A percentile compares a stretch with the other conserved stretches of the same genome.
Evolutionary conservation across 2,329 filamentous ascomycete genomes (phyloP).

Genomic region (Xylaria sp.): DNA sequence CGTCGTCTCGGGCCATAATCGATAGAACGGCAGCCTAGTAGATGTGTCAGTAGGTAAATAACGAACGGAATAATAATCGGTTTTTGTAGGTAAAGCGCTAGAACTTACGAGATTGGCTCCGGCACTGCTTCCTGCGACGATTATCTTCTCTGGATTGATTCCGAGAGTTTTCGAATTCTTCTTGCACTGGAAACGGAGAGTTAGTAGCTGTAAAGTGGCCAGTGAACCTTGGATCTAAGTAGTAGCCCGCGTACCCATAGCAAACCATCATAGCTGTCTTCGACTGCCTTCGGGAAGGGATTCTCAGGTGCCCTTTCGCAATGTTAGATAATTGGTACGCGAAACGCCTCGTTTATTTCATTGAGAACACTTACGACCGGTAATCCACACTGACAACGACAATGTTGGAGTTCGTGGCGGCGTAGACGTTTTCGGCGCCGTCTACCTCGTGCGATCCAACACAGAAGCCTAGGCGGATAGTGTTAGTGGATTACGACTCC

Average conservation of each 20-base stretch:
- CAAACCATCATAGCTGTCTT: slow-evolving; percentile 63
- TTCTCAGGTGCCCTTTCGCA: slow-evolving; percentile 60
- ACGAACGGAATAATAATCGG: not conserved
- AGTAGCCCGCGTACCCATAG: slow-evolving; percentile 49
- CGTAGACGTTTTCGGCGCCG: slow-evolving; percentile 51
- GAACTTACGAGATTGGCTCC: slow-evolving; percentile 33
- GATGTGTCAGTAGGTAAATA: not conserved
- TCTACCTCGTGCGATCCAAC: slow-evolving; percentile 52
- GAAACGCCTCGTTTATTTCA: not conserved
- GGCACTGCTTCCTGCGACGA: slow-evolving; percentile 35
- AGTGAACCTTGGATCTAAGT: not conserved
- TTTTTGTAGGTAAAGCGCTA: not conserved
- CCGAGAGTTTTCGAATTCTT: slow-evolving; percentile 31
- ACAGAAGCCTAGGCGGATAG: slow-evolving; percentile 9
- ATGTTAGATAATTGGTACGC: slow-evolving; percentile 32
- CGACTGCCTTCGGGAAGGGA: slow-evolving; percentile 60
- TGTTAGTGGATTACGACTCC: not conserved
- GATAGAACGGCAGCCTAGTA: slow-evolving; percentile 25
- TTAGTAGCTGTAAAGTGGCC: not conserved
- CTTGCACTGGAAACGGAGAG: slow-evolving; percentile 25
- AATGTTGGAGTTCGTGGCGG: slow-evolving; percentile 49
- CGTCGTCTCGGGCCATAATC: slow-evolving; percentile 27
- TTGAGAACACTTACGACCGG: slow-evolving; percentile 45
- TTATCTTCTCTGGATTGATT: slow-evolving; percentile 34
- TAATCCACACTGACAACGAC: slow-evolving; percentile 55